A percentile compares a stretch with the other conserved stretches of the same genome.
Conservation (phyloP, 1,139 yeast species). For the Hemisphaericaspora xylofermentans region DNA sequence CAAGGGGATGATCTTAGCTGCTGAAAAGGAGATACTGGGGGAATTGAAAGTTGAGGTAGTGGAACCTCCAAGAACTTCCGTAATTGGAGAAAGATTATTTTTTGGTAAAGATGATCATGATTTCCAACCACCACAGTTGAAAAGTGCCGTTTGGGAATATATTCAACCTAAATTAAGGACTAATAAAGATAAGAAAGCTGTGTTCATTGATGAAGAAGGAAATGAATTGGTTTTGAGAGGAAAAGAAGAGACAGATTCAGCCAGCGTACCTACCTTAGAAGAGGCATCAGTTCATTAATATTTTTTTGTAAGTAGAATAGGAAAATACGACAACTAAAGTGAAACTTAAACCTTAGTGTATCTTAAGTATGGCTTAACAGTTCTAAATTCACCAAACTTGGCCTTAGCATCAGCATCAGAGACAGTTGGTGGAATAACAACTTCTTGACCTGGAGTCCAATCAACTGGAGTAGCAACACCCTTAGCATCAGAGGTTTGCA, state of each 20-base stretch:
- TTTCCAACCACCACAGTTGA: conserved; percentile 26
- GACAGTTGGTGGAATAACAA: conserved; percentile 83
- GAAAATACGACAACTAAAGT: neutral
- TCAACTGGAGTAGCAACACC: conserved; percentile 84
- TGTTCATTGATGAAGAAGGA: conserved; percentile 12
- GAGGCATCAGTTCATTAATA: conserved; percentile 7
- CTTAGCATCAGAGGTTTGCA: conserved; percentile 75
- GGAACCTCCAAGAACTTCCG: conserved; percentile 30
- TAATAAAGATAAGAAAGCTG: conserved; percentile 13
- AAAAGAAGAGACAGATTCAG: conserved; percentile 2
- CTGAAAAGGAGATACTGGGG: conserved; percentile 22
- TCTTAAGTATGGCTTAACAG: conserved; percentile 82
- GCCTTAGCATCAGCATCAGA: conserved; percentile 76
- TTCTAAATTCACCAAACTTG: conserved; percentile 78
- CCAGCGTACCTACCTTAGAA: conserved; percentile 6
- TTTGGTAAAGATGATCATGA: conserved; percentile 23
- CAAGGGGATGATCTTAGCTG: conserved; percentile 61
- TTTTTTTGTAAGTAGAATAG: neutral
- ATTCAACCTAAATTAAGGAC: conserved; percentile 26
- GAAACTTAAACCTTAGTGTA: conserved; percentile 37
- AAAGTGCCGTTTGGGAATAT: conserved; percentile 35
- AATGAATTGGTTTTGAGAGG: conserved; percentile 10
- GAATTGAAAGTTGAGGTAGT: conserved; percentile 33
- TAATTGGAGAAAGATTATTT: conserved; percentile 29
- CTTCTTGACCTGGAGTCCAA: conserved; percentile 78